phyloP scores from a whole-genome alignment of 2,329 filamentous ascomycete species.

The Talaromyces albobiverticillius region DNA sequence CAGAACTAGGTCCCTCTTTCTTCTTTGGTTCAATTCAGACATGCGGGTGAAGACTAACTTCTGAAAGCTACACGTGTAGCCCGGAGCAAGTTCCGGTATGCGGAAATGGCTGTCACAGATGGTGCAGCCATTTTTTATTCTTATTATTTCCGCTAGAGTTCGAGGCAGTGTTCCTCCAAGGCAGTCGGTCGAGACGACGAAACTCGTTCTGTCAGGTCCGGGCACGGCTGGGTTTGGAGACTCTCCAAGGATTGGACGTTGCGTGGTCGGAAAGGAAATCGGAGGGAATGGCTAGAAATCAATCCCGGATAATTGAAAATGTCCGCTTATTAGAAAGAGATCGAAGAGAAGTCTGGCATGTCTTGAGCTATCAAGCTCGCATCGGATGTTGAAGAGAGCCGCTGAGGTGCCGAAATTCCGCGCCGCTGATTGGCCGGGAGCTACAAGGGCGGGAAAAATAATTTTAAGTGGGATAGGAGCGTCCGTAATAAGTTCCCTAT shows the following conservation, averaged over 20 bases:
- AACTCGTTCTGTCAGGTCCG: background rate
- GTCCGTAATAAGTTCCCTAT: too few species aligned
- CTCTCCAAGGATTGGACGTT: background rate
- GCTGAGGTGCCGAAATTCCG: slow-evolving; percentile 23
- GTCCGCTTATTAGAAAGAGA: too few species aligned
- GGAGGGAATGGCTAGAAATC: too few species aligned
- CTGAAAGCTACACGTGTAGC: slow-evolving; percentile 79
- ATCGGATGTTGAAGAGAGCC: background rate
- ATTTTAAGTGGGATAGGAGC: too few species aligned
- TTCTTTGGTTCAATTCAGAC: background rate
- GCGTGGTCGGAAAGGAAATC: too few species aligned
- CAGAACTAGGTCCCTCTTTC: background rate
- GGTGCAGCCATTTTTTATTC: slow-evolving; percentile 30
- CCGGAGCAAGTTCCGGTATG: slow-evolving; percentile 79
- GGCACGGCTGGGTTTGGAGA: background rate
- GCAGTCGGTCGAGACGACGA: background rate
- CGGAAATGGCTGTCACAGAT: slow-evolving; percentile 60
- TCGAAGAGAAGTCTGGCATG: background rate
- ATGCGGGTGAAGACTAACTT: slow-evolving; percentile 50
- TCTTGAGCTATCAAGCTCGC: background rate
- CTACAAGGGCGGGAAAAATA: slow-evolving; percentile 27
- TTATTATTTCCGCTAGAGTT: background rate
- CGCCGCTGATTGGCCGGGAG: slow-evolving; percentile 31
- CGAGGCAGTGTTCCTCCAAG: background rate
- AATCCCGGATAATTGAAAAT: too few species aligned